Percentiles rank a stretch among this genome's conserved stretches.
Evolutionary conservation across 208 protist species (phyloP).

Genomic region (Trypanosoma cruzi): DNA sequence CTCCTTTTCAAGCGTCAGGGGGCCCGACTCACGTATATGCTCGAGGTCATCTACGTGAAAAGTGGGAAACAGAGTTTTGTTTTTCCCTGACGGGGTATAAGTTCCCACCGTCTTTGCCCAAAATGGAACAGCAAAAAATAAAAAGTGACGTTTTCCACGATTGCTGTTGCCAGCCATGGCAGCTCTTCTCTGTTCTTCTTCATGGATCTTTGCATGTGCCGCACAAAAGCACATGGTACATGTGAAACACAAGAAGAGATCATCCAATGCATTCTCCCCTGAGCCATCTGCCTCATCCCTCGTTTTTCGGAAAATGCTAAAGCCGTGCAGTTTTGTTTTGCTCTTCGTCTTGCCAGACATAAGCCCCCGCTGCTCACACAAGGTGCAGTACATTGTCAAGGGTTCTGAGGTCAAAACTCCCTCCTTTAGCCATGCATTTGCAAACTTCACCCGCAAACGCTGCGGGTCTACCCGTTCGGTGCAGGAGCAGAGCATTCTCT

Average conservation of each 20-base stretch:
- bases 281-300: neutral
- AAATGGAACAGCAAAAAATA: constrained; percentile 67
- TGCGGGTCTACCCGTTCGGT: neutral
- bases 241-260: constrained; percentile 73
- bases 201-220: constrained; percentile 57
- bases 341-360: neutral
- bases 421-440: neutral
- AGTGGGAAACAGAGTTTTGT: constrained; percentile 18
- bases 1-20: neutral
- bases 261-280: constrained; percentile 7
- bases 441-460: neutral
- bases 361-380: neutral
- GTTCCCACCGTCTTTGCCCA: constrained; percentile 37
- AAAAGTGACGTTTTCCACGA: constrained; percentile 33
- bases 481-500: constrained; percentile 13
- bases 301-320: neutral
- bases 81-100: constrained; percentile 2
- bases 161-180: neutral
- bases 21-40: neutral
- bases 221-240: constrained; percentile 73
- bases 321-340: constrained; percentile 1
- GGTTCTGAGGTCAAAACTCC: neutral
- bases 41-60: constrained; percentile 2
- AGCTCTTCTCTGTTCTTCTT: constrained; percentile 17
- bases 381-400: neutral